Percentiles rank a stretch among this genome's conserved stretches.
phyloP scores from a whole-genome alignment of 2,329 filamentous ascomycete genomes.

The Fusarium globosum region DNA sequence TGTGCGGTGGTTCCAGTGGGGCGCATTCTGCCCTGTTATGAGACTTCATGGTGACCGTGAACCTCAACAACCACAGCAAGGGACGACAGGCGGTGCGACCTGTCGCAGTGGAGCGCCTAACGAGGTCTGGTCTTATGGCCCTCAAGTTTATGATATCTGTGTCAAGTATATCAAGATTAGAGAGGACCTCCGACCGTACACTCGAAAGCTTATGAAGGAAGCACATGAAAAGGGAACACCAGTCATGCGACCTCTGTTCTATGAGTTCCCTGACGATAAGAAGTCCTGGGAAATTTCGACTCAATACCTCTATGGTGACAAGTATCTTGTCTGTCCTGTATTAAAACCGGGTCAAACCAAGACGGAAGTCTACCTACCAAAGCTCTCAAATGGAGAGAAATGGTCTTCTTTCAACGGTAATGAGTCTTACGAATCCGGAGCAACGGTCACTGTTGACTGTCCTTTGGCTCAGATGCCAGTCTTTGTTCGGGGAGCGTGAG shows the following conservation, averaged over 20 bases:
- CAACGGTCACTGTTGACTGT: conserved; percentile 4
- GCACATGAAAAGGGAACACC: conserved; percentile 70
- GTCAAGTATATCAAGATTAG: conserved; percentile 68
- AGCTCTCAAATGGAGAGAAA: conserved; percentile 1
- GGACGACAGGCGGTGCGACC: conserved; percentile 51
- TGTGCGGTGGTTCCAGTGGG: conserved; percentile 77
- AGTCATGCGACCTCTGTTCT: conserved; percentile 71
- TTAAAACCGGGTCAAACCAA: conserved; percentile 59
- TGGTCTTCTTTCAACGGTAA: conserved; percentile 9
- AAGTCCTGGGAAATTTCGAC: conserved; percentile 66
- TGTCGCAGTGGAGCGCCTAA: conserved; percentile 65
- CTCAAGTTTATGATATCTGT: conserved; percentile 69
- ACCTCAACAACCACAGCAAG: conserved; percentile 57
- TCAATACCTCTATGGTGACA: conserved; percentile 72
- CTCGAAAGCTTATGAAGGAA: conserved; percentile 66
- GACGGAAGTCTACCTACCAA: conserved; percentile 64
- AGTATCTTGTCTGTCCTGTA: conserved; percentile 69
- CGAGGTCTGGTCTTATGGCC: conserved; percentile 75
- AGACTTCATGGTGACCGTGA: conserved; percentile 74
- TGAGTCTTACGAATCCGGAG: conserved; percentile 1
- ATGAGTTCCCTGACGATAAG: conserved; percentile 69
- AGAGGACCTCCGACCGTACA: conserved; percentile 69
- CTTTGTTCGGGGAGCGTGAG: neutral
- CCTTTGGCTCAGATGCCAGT: conserved; percentile 15
- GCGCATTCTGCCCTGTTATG: conserved; percentile 74